phyloP scores from a whole-genome alignment of 768 basidiomycete species.

The Mycena rosella region DNA sequence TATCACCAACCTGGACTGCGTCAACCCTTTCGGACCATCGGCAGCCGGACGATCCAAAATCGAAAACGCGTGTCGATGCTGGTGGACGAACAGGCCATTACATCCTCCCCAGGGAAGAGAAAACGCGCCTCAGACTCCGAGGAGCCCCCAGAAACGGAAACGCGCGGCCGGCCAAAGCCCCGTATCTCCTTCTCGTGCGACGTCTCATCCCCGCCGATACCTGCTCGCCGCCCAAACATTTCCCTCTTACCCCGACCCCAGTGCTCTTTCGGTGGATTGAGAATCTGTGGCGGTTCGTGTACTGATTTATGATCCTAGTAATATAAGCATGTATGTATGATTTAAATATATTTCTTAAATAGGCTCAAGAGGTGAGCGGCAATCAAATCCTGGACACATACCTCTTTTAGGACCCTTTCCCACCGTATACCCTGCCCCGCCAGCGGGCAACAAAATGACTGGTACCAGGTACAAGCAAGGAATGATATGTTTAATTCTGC shows the following conservation, averaged over 20 bases:
- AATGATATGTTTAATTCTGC: too few species aligned
- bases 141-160: constrained; percentile 4
- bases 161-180: constrained; percentile 19
- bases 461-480: too few species aligned
- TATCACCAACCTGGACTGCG: not conserved
- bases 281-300: constrained; percentile 25
- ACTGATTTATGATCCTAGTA: not conserved
- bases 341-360: too few species aligned
- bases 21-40: not conserved
- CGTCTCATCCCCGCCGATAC: not conserved
- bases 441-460: too few species aligned
- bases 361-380: too few species aligned
- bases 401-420: too few species aligned
- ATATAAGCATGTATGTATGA: not conserved
- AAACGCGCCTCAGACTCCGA: constrained; percentile 25
- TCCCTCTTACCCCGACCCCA: not conserved
- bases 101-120: constrained; percentile 15
- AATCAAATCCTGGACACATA: too few species aligned
- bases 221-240: not conserved
- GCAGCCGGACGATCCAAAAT: not conserved
- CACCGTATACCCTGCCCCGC: too few species aligned
- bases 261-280: constrained; percentile 20
- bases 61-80: not conserved
- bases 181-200: not conserved
- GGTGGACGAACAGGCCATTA: not conserved